phyloP scores from a whole-genome alignment of 768 basidiomycete species.

The Hortiboletus flavorubellus region DNA sequence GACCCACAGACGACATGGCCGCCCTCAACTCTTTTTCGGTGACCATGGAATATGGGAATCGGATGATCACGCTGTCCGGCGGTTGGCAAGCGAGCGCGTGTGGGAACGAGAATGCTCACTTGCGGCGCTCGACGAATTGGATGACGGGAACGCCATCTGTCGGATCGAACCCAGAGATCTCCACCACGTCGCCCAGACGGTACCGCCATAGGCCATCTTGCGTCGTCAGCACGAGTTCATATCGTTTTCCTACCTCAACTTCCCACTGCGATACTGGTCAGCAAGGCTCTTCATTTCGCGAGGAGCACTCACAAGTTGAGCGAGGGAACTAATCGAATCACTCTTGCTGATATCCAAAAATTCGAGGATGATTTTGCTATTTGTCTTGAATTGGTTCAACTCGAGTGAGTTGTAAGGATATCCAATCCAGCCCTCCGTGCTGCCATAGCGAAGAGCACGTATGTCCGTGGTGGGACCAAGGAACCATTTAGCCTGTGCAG shows the following conservation, averaged over 20 bases:
- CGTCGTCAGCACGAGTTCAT: too few species aligned
- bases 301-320: constrained; percentile 1
- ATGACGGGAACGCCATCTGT: constrained; percentile 17
- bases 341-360: constrained; percentile 12
- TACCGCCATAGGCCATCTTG: too few species aligned
- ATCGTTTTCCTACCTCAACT: not conserved
- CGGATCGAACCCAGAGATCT: not conserved
- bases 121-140: constrained; percentile 14
- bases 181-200: too few species aligned
- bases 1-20: not conserved
- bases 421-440: constrained; percentile 9
- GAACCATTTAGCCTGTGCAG: constrained; percentile 10
- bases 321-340: not conserved
- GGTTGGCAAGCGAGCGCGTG: not conserved
- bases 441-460: not conserved
- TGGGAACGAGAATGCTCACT: not conserved
- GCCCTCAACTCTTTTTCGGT: constrained; percentile 10
- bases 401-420: constrained; percentile 4
- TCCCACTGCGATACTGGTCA: constrained; percentile 17
- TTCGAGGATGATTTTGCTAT: constrained; percentile 1
- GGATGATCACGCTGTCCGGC: constrained; percentile 1
- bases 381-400: constrained; percentile 7
- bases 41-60: constrained; percentile 11
- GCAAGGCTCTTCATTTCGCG: not conserved
- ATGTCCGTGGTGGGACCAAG: constrained; percentile 8